phyloP scores from a whole-genome alignment of 164 flowering plant genomes.

The Annona squamosa region DNA sequence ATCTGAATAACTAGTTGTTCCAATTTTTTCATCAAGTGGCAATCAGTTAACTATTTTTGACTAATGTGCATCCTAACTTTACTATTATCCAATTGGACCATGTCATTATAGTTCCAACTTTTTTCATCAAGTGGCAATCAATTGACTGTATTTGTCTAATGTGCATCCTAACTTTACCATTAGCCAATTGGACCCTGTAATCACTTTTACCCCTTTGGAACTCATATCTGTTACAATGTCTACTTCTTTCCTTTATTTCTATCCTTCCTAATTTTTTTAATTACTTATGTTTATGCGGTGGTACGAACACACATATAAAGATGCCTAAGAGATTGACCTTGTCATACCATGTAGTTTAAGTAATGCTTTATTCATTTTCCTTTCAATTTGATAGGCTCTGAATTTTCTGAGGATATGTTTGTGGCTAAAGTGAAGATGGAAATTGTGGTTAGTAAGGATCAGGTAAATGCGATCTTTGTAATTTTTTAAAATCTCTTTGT shows the following conservation, averaged over 20 bases:
- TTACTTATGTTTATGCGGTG: background rate
- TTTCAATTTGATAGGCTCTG: slow-evolving; percentile 51
- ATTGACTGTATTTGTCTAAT: too few relatives aligned
- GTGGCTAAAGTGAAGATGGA: slow-evolving; percentile 87
- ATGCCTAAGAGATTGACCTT: background rate
- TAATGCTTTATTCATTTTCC: background rate
- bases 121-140: too few relatives aligned
- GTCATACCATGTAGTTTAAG: background rate
- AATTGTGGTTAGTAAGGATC: slow-evolving; percentile 78
- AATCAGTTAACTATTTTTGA: too few relatives aligned
- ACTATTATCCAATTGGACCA: too few relatives aligned
- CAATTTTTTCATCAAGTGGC: too few relatives aligned
- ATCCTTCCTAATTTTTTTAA: background rate
- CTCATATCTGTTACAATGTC: background rate
- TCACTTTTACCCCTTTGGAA: background rate
- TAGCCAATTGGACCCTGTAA: background rate
- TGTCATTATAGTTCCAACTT: too few relatives aligned
- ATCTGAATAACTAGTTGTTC: too few relatives aligned
- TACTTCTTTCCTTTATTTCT: background rate
- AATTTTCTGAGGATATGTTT: slow-evolving; percentile 87
- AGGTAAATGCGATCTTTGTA: slow-evolving; percentile 36
- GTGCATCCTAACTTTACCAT: too few relatives aligned
- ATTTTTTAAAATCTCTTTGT: background rate
- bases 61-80: too few relatives aligned
- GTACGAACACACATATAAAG: background rate